Percentiles rank a stretch among this genome's conserved stretches.
Conservation (phyloP, 192 early-diverging fungal species). For the Dissophora ornata region DNA sequence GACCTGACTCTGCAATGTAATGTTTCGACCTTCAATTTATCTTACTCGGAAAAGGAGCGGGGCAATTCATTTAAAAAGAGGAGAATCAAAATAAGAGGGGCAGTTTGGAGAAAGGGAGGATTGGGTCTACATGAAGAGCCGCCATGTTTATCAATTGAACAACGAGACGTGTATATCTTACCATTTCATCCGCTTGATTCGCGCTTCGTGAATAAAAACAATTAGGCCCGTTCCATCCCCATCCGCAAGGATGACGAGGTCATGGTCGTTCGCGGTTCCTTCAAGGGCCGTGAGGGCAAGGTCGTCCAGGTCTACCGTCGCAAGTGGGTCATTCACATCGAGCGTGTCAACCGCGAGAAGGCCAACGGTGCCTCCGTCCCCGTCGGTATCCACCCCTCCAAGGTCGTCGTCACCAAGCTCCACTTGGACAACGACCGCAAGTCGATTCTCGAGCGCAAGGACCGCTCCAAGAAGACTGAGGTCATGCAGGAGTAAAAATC, state of each 20-base stretch:
- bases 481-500: constrained; percentile 53
- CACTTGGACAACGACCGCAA: constrained; percentile 98
- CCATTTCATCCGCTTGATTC: background rate
- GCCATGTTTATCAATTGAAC: no score
- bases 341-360: constrained; percentile 97
- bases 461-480: constrained; percentile 58
- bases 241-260: constrained; percentile 99
- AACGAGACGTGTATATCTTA: constrained; percentile 18
- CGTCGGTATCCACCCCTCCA: constrained; percentile 98
- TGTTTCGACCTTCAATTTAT: constrained; percentile 34
- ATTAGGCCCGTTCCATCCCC: constrained; percentile 92
- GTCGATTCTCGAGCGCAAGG: constrained; percentile 92
- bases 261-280: constrained; percentile 90
- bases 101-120: background rate
- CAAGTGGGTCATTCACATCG: constrained; percentile 99
- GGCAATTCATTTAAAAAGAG: background rate
- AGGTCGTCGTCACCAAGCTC: constrained; percentile 95
- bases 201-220: no score
- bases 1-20: constrained; percentile 55
- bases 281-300: constrained; percentile 99
- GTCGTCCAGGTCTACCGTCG: constrained; percentile 97
- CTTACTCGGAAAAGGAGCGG: no score
- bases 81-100: background rate
- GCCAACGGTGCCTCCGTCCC: constrained; percentile 93
- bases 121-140: no score